phyloP scores from a whole-genome alignment of 257 asterid species.

The Nicotiana benthamiana region DNA sequence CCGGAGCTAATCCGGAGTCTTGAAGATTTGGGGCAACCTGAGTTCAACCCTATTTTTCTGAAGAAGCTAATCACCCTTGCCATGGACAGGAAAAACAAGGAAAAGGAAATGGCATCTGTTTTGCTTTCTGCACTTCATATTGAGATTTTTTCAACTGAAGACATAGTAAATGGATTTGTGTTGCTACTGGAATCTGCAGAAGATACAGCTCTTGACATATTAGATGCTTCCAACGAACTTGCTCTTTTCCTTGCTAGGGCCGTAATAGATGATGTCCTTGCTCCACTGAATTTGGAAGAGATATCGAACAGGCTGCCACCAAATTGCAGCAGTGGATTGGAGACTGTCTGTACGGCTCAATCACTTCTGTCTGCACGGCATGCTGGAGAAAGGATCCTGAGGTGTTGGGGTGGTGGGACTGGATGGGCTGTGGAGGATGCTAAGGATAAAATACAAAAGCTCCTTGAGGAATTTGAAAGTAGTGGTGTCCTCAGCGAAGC shows the following conservation, averaged over 20 bases:
- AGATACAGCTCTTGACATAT: constrained; percentile 82
- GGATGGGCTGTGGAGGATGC: constrained; percentile 99
- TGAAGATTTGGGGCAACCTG: constrained; percentile 69
- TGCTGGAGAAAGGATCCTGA: constrained; percentile 93
- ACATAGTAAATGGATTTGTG: constrained; percentile 75
- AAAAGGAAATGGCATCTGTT: constrained; percentile 96
- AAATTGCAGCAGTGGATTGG: constrained; percentile 61
- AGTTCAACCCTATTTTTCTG: constrained; percentile 63
- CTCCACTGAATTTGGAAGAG: constrained; percentile 82
- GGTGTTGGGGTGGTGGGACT: constrained; percentile 99
- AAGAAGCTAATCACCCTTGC: constrained; percentile 87
- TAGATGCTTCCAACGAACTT: constrained; percentile 86
- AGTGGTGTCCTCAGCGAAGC: constrained; percentile 84
- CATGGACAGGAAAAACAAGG: constrained; percentile 89
- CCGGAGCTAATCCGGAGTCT: constrained; percentile 82
- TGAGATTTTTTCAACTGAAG: constrained; percentile 83
- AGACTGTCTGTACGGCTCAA: constrained; percentile 66
- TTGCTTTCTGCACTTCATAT: constrained; percentile 83
- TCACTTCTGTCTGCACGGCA: constrained; percentile 83
- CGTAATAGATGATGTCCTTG: constrained; percentile 85
- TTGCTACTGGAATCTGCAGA: constrained; percentile 87
- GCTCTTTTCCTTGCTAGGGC: constrained; percentile 90
- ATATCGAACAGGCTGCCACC: constrained; percentile 50
- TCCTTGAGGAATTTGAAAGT: constrained; percentile 89
- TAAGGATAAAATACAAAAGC: constrained; percentile 91